Evolutionary conservation across 768 basidiomycete genomes (phyloP), one percentile per base, ranked within the genome.

Genomic region (Tephrocybe sp.): DNA sequence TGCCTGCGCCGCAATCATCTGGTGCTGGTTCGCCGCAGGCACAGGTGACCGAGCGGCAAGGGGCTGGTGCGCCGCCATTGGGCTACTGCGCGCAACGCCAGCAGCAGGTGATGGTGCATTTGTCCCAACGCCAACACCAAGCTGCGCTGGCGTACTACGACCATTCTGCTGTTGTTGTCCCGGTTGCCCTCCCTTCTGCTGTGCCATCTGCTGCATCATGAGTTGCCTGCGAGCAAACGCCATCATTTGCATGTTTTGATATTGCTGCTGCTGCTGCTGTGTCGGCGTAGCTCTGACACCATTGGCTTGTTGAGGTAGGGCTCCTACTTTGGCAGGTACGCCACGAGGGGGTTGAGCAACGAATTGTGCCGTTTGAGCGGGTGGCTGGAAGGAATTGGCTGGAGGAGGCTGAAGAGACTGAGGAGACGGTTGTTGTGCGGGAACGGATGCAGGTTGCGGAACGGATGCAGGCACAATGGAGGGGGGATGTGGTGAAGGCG

Each of bases 11-110:
- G n/a, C n/a, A n/a, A 5, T 29, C 27, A 29, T 29, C 27, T 5
- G 58, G 24, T 63, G 53, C 47, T 69, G 68, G 4, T 63, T 58
- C 16, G 62, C 60, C 33, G 53, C 56, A 1, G 64, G 64, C 60
- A 69, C 59, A 2, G 66, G 67, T 3, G 66, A 66, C 34, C 51
- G 61, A 23, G 67, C 59, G 12, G 63, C 60, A 13, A 67, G 49
- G 12, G 61, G 57, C 44, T 69, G 70, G 22, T 64, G 68, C 23
- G 60, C 49, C 10, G 68, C 61, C 52, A 69, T 56, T 0, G 76
- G 76, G 45, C 73, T 75, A 36, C 53, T 64, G 10, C 72, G 66
- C 21, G 57, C 56, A 10, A 45, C 38, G n/a, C n/a, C n/a, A 11
- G 65, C 61, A 13, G 65, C 34, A 8, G 58, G 41, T 7, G 56